A percentile compares a stretch with the other conserved stretches of the same genome.
These are phyloP conservation scores for Oryza australiensis DNA, from an alignment of 176 grass and related monocot species.

Conservation along the genomic window DNA sequence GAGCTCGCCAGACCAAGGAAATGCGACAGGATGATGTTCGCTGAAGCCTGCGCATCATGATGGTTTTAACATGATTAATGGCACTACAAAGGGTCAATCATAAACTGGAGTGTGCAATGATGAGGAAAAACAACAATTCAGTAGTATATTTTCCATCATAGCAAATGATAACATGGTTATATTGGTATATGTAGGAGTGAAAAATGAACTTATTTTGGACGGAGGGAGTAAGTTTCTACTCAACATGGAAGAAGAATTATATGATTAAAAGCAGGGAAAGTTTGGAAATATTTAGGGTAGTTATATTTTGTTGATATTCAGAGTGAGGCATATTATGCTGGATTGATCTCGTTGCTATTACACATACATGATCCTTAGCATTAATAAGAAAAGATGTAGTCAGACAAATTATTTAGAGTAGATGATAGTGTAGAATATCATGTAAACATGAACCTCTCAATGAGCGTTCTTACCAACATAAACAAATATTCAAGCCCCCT, in stretches of 20 bases:
- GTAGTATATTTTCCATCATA: neutral
- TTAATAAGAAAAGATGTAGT: too few relatives aligned
- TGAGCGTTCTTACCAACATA: neutral
- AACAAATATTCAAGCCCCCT: too few relatives aligned
- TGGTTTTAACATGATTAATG: neutral
- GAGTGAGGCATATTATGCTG: neutral
- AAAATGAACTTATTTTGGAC: too few relatives aligned
- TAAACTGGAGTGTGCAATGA: neutral
- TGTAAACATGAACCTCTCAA: neutral
- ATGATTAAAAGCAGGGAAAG: neutral
- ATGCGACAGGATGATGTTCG: conserved; percentile 94
- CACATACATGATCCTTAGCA: neutral
- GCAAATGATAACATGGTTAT: neutral
- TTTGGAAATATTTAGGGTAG: neutral
- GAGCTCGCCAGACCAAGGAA: conserved; percentile 78
- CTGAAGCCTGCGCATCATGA: conserved; percentile 57
- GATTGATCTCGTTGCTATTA: neutral
- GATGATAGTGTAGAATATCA: neutral
- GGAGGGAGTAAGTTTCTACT: neutral
- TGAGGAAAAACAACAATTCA: neutral
- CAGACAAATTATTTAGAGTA: neutral
- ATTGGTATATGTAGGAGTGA: too few relatives aligned
- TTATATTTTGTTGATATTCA: neutral
- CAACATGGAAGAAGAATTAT: neutral
- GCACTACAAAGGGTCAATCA: neutral